These are phyloP conservation scores for Pseudodiploospora longispora DNA, from an alignment of 2,329 filamentous ascomycete species.

Conservation along the genomic window DNA sequence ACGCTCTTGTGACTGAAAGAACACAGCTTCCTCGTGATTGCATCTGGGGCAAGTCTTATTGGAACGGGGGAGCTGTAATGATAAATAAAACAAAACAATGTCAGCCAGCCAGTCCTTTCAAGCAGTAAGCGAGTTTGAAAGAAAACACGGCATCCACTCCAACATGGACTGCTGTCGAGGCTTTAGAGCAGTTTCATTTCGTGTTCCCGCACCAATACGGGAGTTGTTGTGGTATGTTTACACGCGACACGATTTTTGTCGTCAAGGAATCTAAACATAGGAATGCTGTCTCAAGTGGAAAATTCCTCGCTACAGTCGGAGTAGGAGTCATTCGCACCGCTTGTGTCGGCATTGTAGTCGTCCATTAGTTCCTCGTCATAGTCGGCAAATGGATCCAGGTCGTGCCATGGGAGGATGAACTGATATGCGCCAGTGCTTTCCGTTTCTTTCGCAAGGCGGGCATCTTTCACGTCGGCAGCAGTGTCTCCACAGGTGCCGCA, in stretches of 20 bases:
- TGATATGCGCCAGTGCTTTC: constrained; percentile 22
- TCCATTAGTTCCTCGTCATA: constrained; percentile 31
- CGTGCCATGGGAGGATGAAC: constrained; percentile 19
- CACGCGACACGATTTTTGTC: too few species aligned
- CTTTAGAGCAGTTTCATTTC: too few species aligned
- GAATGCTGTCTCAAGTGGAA: too few species aligned
- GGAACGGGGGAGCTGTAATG: constrained; percentile 75
- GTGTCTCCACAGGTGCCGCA: constrained; percentile 32
- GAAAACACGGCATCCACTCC: constrained; percentile 2
- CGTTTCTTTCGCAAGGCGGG: constrained; percentile 11
- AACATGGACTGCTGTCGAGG: neutral
- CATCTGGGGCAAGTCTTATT: constrained; percentile 81
- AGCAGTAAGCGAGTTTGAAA: constrained; percentile 21
- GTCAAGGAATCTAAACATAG: too few species aligned
- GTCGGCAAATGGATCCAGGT: constrained; percentile 27
- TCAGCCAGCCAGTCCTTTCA: constrained; percentile 33
- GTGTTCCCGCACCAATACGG: too few species aligned
- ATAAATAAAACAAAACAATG: constrained; percentile 26
- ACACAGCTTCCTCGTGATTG: constrained; percentile 83
- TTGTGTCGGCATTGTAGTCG: constrained; percentile 14
- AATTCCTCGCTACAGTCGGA: constrained; percentile 13
- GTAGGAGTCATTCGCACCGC: constrained; percentile 10
- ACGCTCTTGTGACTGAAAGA: constrained; percentile 97
- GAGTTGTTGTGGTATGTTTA: too few species aligned
- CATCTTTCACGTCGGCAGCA: constrained; percentile 15